Base-by-base conservation (phyloP, 805 yeast species). In the Candida stauntonica region DNA sequence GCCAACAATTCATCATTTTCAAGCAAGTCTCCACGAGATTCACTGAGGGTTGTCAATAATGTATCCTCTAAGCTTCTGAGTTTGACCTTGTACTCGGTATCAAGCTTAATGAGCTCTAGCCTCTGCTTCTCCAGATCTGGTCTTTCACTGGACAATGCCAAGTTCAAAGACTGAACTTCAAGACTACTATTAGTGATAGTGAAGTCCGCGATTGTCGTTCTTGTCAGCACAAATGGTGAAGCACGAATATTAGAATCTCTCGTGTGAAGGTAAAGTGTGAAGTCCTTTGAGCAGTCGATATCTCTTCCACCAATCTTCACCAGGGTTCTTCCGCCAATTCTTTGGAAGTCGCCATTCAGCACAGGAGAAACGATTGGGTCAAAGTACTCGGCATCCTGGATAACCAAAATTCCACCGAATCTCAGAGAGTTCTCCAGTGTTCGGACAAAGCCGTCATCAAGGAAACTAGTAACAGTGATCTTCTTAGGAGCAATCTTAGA, bases 381-480 rank as follows among this genome's bases (percentile, higher is more conserved):
- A 52, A 74, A 79, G 47, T 71, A 63, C 52, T 91, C 97, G 4
- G 89, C 88, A 61, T 91, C 91, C 47, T 77, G 77, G 14, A 91
- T 69, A 12, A 89, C 54, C 7, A 91, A 63, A 1, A 74, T 51
- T 3, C 86, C 87, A 5, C 98, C 97, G 67, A 89, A 89, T 46
- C 93, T 66, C 19, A 89, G 55, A 0, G 95, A 81, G 51, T 86
- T 83, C 55, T 88, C 95, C 13, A 91, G 53, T 30, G 77, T 82
- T 46, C 78, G 80, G 3, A 73, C 55, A 55, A 80, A 85, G 0
- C 81, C 75, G 5, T 68, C 73, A 50, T 84, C 87, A 31, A 82
- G 58, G 52, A 91, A 86, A 50, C 94, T 84, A 0, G 95, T 75
- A 0, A 78, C 54, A 3, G 70, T 60, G 5, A 79, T 50, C 37